Percentiles rank a stretch among this genome's conserved stretches.
These are phyloP conservation scores for Ochromonas danica DNA, from an alignment of 108 stramenopile genomes.

Conservation along the genomic window DNA sequence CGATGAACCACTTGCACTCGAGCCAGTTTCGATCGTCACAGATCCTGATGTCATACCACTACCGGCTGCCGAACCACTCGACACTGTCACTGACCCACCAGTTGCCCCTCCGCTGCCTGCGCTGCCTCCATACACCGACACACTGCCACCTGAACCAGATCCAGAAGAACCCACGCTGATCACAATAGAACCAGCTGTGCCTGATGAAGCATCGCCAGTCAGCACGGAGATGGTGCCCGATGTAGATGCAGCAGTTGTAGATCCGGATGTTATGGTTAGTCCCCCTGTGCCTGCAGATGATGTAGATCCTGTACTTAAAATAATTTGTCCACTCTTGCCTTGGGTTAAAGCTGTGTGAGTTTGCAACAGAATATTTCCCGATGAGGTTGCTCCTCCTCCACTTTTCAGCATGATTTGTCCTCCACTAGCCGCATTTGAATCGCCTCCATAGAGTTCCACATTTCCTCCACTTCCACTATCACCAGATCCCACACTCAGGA, in stretches of 20 bases:
- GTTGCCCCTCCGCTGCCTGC: slow-evolving; percentile 12
- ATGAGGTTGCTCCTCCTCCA: not conserved
- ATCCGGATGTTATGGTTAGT: not conserved
- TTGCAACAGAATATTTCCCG: not conserved
- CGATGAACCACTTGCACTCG: slow-evolving; percentile 13
- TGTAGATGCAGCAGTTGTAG: not conserved
- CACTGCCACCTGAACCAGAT: slow-evolving; percentile 13
- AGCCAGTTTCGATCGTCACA: slow-evolving; percentile 14
- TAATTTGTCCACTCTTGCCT: slow-evolving; percentile 6
- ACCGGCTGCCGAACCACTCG: slow-evolving; percentile 4
- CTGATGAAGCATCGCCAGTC: not conserved
- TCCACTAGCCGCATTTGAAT: not conserved
- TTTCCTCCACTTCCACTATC: slow-evolving; percentile 18
- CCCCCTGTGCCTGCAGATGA: not conserved
- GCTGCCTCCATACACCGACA: slow-evolving; percentile 13
- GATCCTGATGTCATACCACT: slow-evolving; percentile 9
- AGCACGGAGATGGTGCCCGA: not conserved
- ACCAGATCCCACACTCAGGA: not conserved
- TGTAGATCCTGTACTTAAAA: slow-evolving; percentile 21
- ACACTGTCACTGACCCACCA: slow-evolving; percentile 13
- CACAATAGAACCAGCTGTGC: not conserved
- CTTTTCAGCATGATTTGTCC: not conserved
- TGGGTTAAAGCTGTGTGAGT: slow-evolving; percentile 4
- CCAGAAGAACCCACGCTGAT: not conserved
- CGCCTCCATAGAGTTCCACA: not conserved